A percentile compares a stretch with the other conserved stretches of the same genome.
Evolutionary conservation across 2,329 filamentous ascomycete species (phyloP).

Genomic region (Botrytis elliptica): DNA sequence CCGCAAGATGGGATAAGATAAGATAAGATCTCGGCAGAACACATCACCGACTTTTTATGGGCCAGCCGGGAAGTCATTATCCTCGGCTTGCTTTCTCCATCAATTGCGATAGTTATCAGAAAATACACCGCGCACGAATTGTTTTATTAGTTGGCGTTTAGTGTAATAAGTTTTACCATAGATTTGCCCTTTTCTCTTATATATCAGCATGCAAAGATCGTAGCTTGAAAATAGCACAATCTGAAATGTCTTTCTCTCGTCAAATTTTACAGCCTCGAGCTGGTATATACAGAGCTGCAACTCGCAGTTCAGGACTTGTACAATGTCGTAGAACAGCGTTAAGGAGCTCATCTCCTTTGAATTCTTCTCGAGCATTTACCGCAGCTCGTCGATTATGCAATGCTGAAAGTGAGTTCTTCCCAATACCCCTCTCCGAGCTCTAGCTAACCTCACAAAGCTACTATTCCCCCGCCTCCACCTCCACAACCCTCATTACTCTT

Average conservation of each 20-base stretch:
- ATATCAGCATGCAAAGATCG: conserved; percentile 13
- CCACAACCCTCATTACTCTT: conserved; percentile 44
- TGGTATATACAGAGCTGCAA: neutral
- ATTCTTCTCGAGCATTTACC: neutral
- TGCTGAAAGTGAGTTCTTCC: neutral
- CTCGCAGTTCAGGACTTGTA: neutral
- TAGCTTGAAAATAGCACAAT: neutral
- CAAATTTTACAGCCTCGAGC: conserved; percentile 10
- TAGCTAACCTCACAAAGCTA: neutral
- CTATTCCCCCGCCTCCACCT: neutral
- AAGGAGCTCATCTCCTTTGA: neutral
- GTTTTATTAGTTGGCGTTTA: neutral
- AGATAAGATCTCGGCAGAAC: conserved; percentile 17
- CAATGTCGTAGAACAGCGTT: neutral
- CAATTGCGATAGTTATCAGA: neutral
- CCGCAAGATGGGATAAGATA: conserved; percentile 11
- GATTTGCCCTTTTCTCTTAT: neutral
- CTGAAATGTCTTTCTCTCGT: conserved; percentile 15
- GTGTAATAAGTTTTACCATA: neutral
- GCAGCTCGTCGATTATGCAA: neutral
- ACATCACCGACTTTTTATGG: neutral
- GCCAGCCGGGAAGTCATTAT: neutral
- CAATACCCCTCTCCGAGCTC: neutral
- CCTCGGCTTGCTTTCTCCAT: neutral
- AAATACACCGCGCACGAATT: neutral